Percentiles rank a stretch among this genome's conserved stretches.
These are phyloP conservation scores for Dionaea muscipula DNA, from an alignment of 179 eudicot genomes.

Conservation along the genomic window DNA sequence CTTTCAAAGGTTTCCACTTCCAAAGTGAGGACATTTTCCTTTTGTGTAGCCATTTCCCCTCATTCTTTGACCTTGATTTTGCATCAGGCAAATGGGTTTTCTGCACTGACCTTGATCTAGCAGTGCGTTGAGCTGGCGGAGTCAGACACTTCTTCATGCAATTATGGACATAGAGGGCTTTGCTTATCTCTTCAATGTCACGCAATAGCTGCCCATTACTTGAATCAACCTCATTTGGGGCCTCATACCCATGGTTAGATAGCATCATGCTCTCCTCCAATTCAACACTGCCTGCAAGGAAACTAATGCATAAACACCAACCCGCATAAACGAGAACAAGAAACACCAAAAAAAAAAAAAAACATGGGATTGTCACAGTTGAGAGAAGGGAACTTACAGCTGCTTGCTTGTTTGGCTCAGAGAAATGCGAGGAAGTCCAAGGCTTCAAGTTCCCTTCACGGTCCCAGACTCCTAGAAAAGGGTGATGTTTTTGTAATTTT, in stretches of 20 bases:
- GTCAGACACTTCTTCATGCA: conserved; percentile 21
- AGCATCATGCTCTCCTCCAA: conserved; percentile 23
- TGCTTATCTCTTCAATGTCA: conserved; percentile 66
- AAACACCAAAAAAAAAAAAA: too few relatives aligned
- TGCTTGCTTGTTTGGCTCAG: too few relatives aligned
- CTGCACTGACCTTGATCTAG: conserved; percentile 25
- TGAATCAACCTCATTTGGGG: conserved; percentile 20
- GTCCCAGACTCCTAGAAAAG: too few relatives aligned
- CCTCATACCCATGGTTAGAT: conserved; percentile 21
- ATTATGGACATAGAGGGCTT: conserved; percentile 44
- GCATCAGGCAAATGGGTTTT: conserved; percentile 21
- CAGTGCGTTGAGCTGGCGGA: conserved; percentile 28
- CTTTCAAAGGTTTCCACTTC: conserved; percentile 79
- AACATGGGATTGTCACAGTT: too few relatives aligned
- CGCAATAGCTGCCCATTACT: conserved; percentile 41
- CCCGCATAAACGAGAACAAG: too few relatives aligned
- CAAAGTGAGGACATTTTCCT: conserved; percentile 55
- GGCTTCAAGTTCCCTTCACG: too few relatives aligned
- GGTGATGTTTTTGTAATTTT: too few relatives aligned
- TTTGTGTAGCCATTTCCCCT: conserved; percentile 26
- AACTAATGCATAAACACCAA: too few relatives aligned
- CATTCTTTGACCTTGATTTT: conserved; percentile 23
- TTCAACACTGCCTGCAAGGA: not conserved
- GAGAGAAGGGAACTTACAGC: too few relatives aligned
- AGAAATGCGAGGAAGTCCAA: too few relatives aligned